Evolutionary conservation across 2,329 filamentous ascomycete species (phyloP).

Genomic region (Calonectria ilicicola): DNA sequence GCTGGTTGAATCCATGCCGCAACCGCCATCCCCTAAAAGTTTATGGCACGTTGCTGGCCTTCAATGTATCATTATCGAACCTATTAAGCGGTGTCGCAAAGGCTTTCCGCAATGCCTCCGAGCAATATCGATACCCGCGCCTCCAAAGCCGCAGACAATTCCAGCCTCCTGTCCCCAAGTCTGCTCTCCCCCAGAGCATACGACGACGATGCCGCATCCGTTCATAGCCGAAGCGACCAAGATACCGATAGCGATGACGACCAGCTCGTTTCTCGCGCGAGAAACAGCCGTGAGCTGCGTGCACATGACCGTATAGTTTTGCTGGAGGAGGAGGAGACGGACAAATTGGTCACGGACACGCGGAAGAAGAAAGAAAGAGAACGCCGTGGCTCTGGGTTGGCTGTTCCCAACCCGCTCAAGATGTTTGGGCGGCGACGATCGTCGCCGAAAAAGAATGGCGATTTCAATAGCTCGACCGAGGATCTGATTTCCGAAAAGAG

Average conservation of each 20-base stretch:
- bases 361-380: conserved; percentile 63
- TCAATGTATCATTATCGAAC: conserved; percentile 32
- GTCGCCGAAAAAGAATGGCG: conserved; percentile 44
- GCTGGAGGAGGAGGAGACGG: conserved; percentile 80
- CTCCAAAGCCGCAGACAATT: conserved; percentile 45
- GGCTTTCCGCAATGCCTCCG: conserved; percentile 35
- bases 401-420: conserved; percentile 63
- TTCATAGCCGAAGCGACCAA: conserved; percentile 76
- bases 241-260: conserved; percentile 84
- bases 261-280: conserved; percentile 72
- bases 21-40: conserved; percentile 32
- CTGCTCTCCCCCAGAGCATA: conserved; percentile 74
- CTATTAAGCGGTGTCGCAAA: conserved; percentile 29
- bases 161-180: conserved; percentile 70
- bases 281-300: conserved; percentile 77
- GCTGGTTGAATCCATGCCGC: conserved; percentile 35
- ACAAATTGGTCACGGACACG: conserved; percentile 68
- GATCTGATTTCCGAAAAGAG: conserved; percentile 64
- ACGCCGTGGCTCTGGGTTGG: conserved; percentile 61
- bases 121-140: conserved; percentile 37
- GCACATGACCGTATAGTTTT: conserved; percentile 78
- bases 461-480: conserved; percentile 59
- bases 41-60: conserved; percentile 5
- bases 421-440: conserved; percentile 52
- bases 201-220: conserved; percentile 76